phyloP scores from a whole-genome alignment of 148 eudicot genomes.

The Rhododendron vialii region DNA sequence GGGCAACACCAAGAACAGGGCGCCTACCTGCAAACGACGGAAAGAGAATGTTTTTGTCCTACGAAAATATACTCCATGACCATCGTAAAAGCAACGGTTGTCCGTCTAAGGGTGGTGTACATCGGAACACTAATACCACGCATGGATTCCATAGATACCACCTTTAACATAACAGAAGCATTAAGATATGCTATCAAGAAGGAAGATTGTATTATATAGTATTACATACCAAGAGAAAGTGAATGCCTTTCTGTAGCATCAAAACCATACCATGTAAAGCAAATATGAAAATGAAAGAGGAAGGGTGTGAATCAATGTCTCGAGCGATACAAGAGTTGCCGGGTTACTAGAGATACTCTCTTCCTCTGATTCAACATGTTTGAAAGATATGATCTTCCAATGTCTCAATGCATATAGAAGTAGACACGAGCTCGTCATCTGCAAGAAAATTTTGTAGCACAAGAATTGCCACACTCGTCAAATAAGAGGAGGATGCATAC shows the following conservation, averaged over 20 bases:
- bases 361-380: slow-evolving; percentile 24
- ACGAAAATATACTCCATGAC: slow-evolving; percentile 51
- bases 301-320: slow-evolving; percentile 45
- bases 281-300: slow-evolving; percentile 67
- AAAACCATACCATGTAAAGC: slow-evolving; percentile 59
- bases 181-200: not conserved
- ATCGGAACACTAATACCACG: slow-evolving; percentile 76
- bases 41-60: slow-evolving; percentile 39
- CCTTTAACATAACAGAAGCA: slow-evolving; percentile 24
- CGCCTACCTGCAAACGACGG: slow-evolving; percentile 50
- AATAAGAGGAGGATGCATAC: slow-evolving; percentile 1
- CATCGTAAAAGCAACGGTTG: slow-evolving; percentile 77
- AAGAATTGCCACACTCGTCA: not conserved
- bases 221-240: not conserved
- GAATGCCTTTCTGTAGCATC: not conserved
- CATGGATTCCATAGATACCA: slow-evolving; percentile 74
- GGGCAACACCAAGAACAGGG: not conserved
- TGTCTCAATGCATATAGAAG: slow-evolving; percentile 51
- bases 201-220: not conserved
- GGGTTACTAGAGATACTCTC: slow-evolving; percentile 13
- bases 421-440: slow-evolving; percentile 59
- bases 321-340: slow-evolving; percentile 42
- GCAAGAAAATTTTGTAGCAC: slow-evolving; percentile 8
- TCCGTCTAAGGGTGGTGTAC: slow-evolving; percentile 77
- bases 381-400: slow-evolving; percentile 54